Base-by-base conservation (phyloP, 2,329 filamentous ascomycete species). In the Exutisphaerella laricina region DNA sequence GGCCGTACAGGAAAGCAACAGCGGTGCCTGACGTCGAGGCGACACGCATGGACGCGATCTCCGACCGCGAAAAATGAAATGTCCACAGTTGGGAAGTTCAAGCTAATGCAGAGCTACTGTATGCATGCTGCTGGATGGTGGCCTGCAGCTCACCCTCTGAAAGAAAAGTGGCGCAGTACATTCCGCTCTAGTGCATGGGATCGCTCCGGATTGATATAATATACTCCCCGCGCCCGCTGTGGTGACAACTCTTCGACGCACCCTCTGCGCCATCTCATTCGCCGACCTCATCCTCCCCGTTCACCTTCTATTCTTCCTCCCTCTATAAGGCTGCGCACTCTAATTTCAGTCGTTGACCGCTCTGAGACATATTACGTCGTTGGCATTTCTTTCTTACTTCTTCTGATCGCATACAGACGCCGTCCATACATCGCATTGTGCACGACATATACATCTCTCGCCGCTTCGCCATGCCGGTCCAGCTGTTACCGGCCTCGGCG, bases 401-500 rank as follows among this genome's bases (percentile, higher is more conserved):
- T 45, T 52, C 41, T 26, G 41, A 41, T 43, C 41, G 34, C 44
- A 35, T 44, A 34, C 45, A 54, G 45, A 52, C 48, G 49, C 49
- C 48, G 50, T 54, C 54, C 50, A 53, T 49, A 47, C 48, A 60
- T 56, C 53, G 48, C 51, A 58, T 56, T 53, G 52, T 49, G 51
- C 52, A 54, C 50, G 44, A 53, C 53, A 51, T 53, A 49, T 39
- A 44, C 40, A 39, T 42, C 45, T 54, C 51, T 10, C 23, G 16
- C 39, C 41, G 33, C 34, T 32, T 53, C 66, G 75, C 65, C 65
- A 97, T 97, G 92, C 88, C 88, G 66, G 85, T 88, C 62, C 84
- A 92, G 75, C 76, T 98, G 66, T 75, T 98, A 59, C 92, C 92
- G 58, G 90, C 90, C 51, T 97, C 92, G 60, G 92, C 92, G 56